Percentiles rank a stretch among this genome's conserved stretches.
Evolutionary conservation across 2,329 filamentous ascomycete genomes (phyloP).

Genomic region (Cyclaneusma minus): DNA sequence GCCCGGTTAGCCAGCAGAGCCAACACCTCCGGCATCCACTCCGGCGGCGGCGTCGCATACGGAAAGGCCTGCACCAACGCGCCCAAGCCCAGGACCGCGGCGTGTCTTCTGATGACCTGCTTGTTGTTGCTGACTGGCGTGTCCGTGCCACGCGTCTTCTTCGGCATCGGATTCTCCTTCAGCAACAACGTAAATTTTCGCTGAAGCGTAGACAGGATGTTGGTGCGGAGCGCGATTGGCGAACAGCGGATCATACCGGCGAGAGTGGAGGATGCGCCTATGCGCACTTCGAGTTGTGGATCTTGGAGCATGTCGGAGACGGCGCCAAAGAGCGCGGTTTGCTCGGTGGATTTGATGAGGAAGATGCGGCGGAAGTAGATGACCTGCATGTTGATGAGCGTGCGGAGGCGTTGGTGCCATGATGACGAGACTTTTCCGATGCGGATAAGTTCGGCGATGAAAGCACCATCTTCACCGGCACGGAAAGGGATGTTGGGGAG

Average conservation of each 20-base stretch:
- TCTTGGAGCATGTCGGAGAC: conserved; percentile 95
- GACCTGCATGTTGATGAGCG: conserved; percentile 96
- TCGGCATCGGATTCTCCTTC: conserved; percentile 75
- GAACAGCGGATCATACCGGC: conserved; percentile 98
- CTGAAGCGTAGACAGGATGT: conserved; percentile 62
- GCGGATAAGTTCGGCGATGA: conserved; percentile 73
- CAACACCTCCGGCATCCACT: conserved; percentile 87
- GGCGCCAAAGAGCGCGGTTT: conserved; percentile 70
- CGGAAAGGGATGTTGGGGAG: conserved; percentile 90
- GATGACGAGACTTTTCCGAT: conserved; percentile 73
- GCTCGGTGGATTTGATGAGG: conserved; percentile 59
- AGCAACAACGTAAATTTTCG: conserved; percentile 65
- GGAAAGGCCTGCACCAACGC: conserved; percentile 91
- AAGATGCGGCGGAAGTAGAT: conserved; percentile 96
- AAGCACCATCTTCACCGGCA: conserved; percentile 66
- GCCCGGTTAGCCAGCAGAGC: conserved; percentile 73
- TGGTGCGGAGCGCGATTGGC: conserved; percentile 60
- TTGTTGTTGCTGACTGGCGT: conserved; percentile 57
- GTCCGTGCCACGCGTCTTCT: conserved; percentile 50
- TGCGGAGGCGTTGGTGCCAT: conserved; percentile 91
- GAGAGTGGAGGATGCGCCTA: conserved; percentile 80
- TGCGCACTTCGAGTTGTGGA: conserved; percentile 80
- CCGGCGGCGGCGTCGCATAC: conserved; percentile 80
- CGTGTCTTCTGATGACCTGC: conserved; percentile 70
- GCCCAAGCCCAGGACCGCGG: conserved; percentile 80